Evolutionary conservation across 306 rosid genomes (phyloP).

Genomic region (Hippophae gyantsensis): DNA sequence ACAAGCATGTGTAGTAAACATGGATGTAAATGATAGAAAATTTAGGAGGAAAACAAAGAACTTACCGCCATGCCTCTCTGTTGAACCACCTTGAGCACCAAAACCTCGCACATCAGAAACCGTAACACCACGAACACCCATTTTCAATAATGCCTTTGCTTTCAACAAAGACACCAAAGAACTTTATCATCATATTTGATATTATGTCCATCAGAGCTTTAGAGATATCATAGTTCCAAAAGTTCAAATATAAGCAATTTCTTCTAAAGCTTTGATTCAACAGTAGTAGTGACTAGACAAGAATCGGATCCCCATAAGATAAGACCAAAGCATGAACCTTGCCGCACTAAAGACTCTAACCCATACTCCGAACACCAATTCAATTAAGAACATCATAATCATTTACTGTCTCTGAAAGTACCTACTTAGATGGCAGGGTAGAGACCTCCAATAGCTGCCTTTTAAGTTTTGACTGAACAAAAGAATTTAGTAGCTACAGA

Average conservation of each 20-base stretch:
- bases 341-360: too few species aligned
- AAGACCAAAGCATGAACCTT: too few species aligned
- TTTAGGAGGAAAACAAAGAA: not conserved
- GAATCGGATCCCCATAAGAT: not conserved
- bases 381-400: too few species aligned
- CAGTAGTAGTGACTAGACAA: not conserved
- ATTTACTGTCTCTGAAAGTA: too few species aligned
- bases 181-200: constrained; percentile 4
- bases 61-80: constrained; percentile 95
- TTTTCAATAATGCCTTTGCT: constrained; percentile 69
- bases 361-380: too few species aligned
- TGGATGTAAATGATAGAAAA: not conserved
- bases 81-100: constrained; percentile 93
- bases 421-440: too few species aligned
- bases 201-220: not conserved
- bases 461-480: too few species aligned
- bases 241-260: not conserved
- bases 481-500: too few species aligned
- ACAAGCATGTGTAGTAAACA: not conserved
- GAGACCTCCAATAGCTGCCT: too few species aligned
- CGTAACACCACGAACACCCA: constrained; percentile 87
- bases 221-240: not conserved
- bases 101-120: constrained; percentile 83
- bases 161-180: constrained; percentile 3
- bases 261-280: constrained; percentile 1